Evolutionary conservation across 768 basidiomycete genomes (phyloP).

Genomic region (Sistotremastrum niveocremeum): DNA sequence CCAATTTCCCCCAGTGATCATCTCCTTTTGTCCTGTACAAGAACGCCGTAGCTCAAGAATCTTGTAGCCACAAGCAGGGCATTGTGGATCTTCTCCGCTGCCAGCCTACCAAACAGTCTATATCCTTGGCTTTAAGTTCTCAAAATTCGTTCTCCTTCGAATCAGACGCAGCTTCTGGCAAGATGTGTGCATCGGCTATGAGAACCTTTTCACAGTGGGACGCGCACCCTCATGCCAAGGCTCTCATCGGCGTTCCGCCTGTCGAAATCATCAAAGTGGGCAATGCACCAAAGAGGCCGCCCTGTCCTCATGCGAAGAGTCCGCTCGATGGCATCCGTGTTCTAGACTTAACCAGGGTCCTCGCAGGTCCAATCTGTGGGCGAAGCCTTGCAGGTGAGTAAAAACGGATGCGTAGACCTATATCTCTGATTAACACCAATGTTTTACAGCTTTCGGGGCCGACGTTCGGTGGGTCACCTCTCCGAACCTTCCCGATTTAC

Average conservation of each 20-base stretch:
- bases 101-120: conserved; percentile 20
- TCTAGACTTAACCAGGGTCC: conserved; percentile 44
- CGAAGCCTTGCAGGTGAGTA: conserved; percentile 39
- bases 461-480: conserved; percentile 45
- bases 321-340: conserved; percentile 39
- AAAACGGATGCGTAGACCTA: not conserved
- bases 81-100: conserved; percentile 33
- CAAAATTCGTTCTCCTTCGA: conserved; percentile 37
- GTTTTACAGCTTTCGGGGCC: conserved; percentile 35
- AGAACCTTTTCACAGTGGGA: conserved; percentile 39
- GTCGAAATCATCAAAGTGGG: conserved; percentile 33
- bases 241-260: conserved; percentile 26
- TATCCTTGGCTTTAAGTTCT: conserved; percentile 23
- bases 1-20: conserved; percentile 48
- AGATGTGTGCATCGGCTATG: conserved; percentile 38
- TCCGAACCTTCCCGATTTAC: conserved; percentile 36
- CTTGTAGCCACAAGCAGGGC: conserved; percentile 33
- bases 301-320: conserved; percentile 4
- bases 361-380: conserved; percentile 46
- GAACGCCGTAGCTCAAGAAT: not conserved
- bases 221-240: conserved; percentile 31
- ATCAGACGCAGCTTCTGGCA: conserved; percentile 26
- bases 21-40: not conserved
- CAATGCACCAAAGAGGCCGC: conserved; percentile 27
- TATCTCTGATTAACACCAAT: not conserved